These are phyloP conservation scores for Lodderomyces parapsilosis DNA, from an alignment of 1,139 yeast genomes.

Conservation along the genomic window DNA sequence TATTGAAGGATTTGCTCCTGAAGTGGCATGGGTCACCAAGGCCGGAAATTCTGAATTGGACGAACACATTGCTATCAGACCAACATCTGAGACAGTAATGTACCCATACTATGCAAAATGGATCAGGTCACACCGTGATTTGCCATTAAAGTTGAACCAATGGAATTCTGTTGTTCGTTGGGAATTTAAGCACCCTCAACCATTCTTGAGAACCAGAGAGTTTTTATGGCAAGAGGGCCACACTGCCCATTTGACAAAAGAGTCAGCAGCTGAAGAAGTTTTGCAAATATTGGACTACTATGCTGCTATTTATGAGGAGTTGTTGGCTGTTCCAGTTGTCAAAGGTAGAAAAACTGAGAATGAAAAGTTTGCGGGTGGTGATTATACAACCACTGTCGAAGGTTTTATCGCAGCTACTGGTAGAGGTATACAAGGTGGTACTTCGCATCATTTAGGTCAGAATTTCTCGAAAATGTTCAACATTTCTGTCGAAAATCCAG, in stretches of 20 bases:
- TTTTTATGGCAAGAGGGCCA: slow-evolving; percentile 99
- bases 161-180: slow-evolving; percentile 99
- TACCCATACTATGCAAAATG: slow-evolving; percentile 99
- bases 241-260: slow-evolving; percentile 86
- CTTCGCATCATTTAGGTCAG: slow-evolving; percentile 96
- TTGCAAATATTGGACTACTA: slow-evolving; percentile 83
- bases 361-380: slow-evolving; percentile 98
- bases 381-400: slow-evolving; percentile 91
- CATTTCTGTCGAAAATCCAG: slow-evolving; percentile 92
- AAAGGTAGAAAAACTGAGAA: slow-evolving; percentile 95
- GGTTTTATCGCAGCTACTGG: slow-evolving; percentile 98
- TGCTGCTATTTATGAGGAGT: slow-evolving; percentile 79
- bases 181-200: slow-evolving; percentile 99
- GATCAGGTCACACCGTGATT: slow-evolving; percentile 97
- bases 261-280: slow-evolving; percentile 83
- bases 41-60: slow-evolving; percentile 95
- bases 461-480: slow-evolving; percentile 99
- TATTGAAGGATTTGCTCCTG: slow-evolving; percentile 99
- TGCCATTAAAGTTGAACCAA: slow-evolving; percentile 94
- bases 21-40: slow-evolving; percentile 98
- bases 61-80: slow-evolving; percentile 98
- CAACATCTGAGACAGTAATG: slow-evolving; percentile 99
- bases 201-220: slow-evolving; percentile 97
- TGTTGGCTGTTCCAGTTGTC: slow-evolving; percentile 95
- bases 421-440: slow-evolving; percentile 99